phyloP scores from a whole-genome alignment of 176 grass and related monocot species.

The Bothriochloa decipiens region DNA sequence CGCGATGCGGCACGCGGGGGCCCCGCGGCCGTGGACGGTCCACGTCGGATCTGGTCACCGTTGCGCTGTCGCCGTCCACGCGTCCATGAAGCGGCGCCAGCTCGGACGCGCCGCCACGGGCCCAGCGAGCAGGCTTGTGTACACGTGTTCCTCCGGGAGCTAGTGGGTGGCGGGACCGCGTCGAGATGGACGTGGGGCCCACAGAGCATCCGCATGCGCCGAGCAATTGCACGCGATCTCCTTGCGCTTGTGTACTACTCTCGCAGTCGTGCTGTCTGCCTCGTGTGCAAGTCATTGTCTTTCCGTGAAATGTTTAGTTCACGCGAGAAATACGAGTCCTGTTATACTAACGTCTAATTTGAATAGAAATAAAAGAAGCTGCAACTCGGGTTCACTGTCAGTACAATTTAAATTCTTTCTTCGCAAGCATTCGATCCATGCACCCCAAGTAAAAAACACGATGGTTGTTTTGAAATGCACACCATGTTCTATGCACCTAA shows the following conservation, averaged over 20 bases:
- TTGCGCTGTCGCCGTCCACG: constrained; percentile 17
- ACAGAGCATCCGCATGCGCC: not conserved
- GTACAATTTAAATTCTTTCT: no score
- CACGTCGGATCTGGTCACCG: constrained; percentile 28
- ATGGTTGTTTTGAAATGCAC: no score
- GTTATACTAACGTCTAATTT: no score
- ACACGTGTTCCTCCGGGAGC: not conserved
- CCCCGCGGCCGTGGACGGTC: not conserved
- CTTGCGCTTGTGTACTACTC: no score
- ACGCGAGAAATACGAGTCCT: no score
- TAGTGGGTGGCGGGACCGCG: not conserved
- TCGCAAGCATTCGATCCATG: no score
- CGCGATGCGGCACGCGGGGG: no score
- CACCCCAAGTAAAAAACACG: no score
- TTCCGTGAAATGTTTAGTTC: not conserved
- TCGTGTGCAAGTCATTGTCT: not conserved
- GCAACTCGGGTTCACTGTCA: no score
- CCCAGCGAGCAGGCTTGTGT: not conserved
- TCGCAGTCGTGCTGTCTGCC: not conserved
- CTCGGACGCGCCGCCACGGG: constrained; percentile 8
- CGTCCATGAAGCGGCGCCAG: constrained; percentile 27
- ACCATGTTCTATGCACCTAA: no score
- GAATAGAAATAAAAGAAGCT: no score
- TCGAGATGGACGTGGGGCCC: not conserved
- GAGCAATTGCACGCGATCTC: no score